Evolutionary conservation across 192 early-diverging fungal species (phyloP).

Genomic region (Podila clonocystis): DNA sequence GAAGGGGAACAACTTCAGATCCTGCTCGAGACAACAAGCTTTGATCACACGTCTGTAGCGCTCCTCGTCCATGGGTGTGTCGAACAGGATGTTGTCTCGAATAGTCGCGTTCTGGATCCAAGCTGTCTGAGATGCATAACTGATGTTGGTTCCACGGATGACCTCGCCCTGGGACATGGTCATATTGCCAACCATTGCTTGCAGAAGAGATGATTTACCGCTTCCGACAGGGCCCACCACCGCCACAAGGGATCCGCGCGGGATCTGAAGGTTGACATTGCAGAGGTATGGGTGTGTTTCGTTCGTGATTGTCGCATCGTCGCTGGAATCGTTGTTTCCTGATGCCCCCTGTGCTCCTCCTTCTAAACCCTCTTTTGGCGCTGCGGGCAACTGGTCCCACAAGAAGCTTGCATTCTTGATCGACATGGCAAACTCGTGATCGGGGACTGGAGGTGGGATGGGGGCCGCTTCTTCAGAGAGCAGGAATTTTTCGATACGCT

Average conservation of each 20-base stretch:
- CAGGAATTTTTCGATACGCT: slow-evolving; percentile 52
- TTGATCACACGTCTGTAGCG: slow-evolving; percentile 55
- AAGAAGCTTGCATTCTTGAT: slow-evolving; percentile 66
- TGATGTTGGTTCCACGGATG: slow-evolving; percentile 67
- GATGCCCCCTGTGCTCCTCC: background rate
- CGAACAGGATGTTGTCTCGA: slow-evolving; percentile 72
- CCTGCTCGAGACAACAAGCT: slow-evolving; percentile 80
- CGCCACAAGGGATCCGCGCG: slow-evolving; percentile 67
- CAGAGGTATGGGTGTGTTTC: slow-evolving; percentile 51
- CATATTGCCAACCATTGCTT: slow-evolving; percentile 82
- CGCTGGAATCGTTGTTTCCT: background rate
- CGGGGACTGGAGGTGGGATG: slow-evolving; percentile 41
- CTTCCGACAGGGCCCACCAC: slow-evolving; percentile 82
- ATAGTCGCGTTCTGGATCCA: slow-evolving; percentile 86
- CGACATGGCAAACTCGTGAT: slow-evolving; percentile 54
- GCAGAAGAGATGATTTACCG: slow-evolving; percentile 83
- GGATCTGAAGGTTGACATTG: slow-evolving; percentile 28
- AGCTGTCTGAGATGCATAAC: slow-evolving; percentile 79
- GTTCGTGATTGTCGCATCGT: background rate
- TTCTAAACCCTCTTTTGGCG: no score
- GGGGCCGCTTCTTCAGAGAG: slow-evolving; percentile 63
- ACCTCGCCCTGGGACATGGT: slow-evolving; percentile 60
- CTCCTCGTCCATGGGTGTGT: slow-evolving; percentile 58
- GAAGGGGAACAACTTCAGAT: slow-evolving; percentile 79
- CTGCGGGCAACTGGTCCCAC: slow-evolving; percentile 50